Percentiles rank a stretch among this genome's conserved stretches.
Conservation (phyloP, 2,329 filamentous ascomycete species). For the Huntiella moniliformis region DNA sequence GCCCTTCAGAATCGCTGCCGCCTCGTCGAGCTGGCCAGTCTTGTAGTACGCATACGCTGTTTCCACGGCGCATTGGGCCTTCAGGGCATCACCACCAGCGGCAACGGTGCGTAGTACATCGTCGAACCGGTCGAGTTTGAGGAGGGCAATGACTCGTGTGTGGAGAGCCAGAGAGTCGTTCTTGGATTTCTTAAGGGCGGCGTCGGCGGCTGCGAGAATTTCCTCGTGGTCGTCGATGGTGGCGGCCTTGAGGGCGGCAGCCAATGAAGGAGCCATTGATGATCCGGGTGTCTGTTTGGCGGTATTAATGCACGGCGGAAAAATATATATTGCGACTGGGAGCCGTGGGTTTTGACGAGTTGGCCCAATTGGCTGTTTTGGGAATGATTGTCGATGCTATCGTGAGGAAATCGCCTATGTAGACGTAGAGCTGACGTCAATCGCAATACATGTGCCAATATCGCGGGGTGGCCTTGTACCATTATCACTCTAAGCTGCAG, state of each 20-base stretch:
- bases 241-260: slow-evolving; percentile 33
- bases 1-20: slow-evolving; percentile 17
- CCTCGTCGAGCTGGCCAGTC: slow-evolving; percentile 47
- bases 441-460: too few relatives aligned
- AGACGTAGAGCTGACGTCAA: too few relatives aligned
- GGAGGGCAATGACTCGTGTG: slow-evolving; percentile 52
- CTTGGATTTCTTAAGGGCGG: slow-evolving; percentile 42
- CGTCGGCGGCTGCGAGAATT: slow-evolving; percentile 44
- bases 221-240: slow-evolving; percentile 55
- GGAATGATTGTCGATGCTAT: too few relatives aligned
- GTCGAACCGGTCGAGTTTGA: slow-evolving; percentile 67
- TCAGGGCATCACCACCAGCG: slow-evolving; percentile 40
- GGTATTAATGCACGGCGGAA: too few relatives aligned
- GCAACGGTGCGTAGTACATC: slow-evolving; percentile 54
- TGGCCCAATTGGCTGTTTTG: too few relatives aligned
- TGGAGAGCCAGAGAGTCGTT: slow-evolving; percentile 41
- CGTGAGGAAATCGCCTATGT: too few relatives aligned
- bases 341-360: too few relatives aligned
- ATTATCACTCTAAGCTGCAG: too few relatives aligned
- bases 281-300: not conserved
- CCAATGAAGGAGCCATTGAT: slow-evolving; percentile 17
- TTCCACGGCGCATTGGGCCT: slow-evolving; percentile 44
- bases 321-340: too few relatives aligned
- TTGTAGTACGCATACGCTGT: slow-evolving; percentile 75
- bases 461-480: too few relatives aligned